Conservation (phyloP, 2,329 filamentous ascomycete genomes). For the Beauveria pseudobassiana region DNA sequence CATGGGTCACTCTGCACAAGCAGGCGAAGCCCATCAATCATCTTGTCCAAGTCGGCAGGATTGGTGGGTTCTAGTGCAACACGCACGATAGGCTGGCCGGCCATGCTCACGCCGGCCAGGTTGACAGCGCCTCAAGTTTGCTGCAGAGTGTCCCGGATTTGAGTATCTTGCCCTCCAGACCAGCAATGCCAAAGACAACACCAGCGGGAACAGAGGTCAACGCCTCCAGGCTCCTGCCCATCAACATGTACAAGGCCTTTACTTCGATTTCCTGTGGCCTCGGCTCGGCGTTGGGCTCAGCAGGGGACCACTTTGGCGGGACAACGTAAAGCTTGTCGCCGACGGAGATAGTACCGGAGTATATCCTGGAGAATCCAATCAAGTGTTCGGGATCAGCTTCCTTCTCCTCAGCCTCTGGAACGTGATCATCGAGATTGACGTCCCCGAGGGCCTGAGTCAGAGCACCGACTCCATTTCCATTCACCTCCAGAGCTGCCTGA, state of each 20-base stretch:
- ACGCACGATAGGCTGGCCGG: conserved; percentile 84
- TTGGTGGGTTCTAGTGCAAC: conserved; percentile 92
- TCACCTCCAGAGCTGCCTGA: conserved; percentile 49
- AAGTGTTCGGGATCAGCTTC: conserved; percentile 74
- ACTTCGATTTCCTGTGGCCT: conserved; percentile 77
- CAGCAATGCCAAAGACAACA: conserved; percentile 90
- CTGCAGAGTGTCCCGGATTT: conserved; percentile 94
- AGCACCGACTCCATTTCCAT: conserved; percentile 40
- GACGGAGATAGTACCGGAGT: conserved; percentile 81
- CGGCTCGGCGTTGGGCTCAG: conserved; percentile 61
- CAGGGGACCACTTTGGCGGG: conserved; percentile 86
- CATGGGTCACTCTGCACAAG: conserved; percentile 94
- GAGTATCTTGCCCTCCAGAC: conserved; percentile 85
- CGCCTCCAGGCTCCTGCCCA: conserved; percentile 83
- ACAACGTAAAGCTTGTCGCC: conserved; percentile 89
- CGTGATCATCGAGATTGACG: conserved; percentile 49
- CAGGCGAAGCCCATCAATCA: conserved; percentile 80
- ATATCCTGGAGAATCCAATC: conserved; percentile 89
- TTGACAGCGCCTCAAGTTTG: conserved; percentile 77
- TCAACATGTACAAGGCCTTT: conserved; percentile 85
- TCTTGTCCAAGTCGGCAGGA: conserved; percentile 84
- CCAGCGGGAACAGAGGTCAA: conserved; percentile 82
- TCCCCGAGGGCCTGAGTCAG: conserved; percentile 54
- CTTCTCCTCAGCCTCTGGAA: conserved; percentile 43
- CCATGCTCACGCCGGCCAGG: conserved; percentile 73